phyloP scores from a whole-genome alignment of 2,329 filamentous ascomycete species.

The Fusarium equiseti region DNA sequence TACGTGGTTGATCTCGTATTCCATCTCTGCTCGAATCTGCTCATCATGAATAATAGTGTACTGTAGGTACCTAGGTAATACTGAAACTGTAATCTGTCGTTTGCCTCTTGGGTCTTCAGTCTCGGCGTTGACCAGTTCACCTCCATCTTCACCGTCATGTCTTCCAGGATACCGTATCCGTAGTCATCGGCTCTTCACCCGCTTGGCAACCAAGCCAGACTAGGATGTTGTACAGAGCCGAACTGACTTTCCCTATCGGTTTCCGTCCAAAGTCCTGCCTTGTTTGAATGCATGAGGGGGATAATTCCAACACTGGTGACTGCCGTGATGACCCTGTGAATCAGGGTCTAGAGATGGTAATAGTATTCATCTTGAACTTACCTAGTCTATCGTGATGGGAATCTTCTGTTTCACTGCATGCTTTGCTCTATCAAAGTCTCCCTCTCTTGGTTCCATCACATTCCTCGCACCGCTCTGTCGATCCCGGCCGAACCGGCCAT shows the following conservation, averaged over 20 bases:
- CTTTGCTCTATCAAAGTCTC: neutral
- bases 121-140: neutral
- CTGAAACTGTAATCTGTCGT: neutral
- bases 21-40: neutral
- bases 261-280: constrained; percentile 5
- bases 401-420: constrained; percentile 21
- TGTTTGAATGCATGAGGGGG: neutral
- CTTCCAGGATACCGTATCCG: constrained; percentile 5
- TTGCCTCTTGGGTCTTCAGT: neutral
- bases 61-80: neutral
- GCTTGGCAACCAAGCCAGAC: constrained; percentile 36
- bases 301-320: neutral
- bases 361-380: neutral
- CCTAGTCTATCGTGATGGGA: neutral
- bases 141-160: constrained; percentile 13
- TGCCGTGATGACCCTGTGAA: constrained; percentile 9
- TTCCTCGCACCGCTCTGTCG: constrained; percentile 30
- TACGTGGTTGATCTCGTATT: constrained; percentile 21
- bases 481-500: constrained; percentile 36
- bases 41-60: constrained; percentile 8
- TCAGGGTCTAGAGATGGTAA: constrained; percentile 1
- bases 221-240: constrained; percentile 12
- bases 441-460: constrained; percentile 22
- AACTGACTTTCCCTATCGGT: constrained; percentile 14
- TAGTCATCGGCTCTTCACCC: constrained; percentile 15